These are phyloP conservation scores for Zygnema circumcarinatum DNA, from an alignment of 139 green algal genomes.

Conservation along the genomic window DNA sequence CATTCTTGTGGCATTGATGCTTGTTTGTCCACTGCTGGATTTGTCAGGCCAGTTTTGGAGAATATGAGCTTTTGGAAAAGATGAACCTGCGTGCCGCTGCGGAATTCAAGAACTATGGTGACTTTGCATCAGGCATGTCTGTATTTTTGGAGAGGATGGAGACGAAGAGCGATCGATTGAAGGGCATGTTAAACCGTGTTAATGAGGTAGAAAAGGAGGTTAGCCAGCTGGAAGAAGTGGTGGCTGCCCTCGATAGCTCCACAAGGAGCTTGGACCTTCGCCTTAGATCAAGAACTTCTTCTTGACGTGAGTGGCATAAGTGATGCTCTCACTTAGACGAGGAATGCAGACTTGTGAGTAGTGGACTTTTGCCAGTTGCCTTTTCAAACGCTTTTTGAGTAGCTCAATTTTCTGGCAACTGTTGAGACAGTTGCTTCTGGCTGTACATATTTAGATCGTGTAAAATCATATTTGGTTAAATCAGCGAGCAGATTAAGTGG, in stretches of 20 bases:
- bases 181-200: constrained; percentile 18
- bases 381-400: no score
- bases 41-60: background rate
- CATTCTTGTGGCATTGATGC: background rate
- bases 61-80: constrained; percentile 42
- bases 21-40: background rate
- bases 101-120: constrained; percentile 36
- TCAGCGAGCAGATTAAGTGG: no score
- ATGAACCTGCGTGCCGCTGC: constrained; percentile 40
- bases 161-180: constrained; percentile 21
- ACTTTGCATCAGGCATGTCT: constrained; percentile 34
- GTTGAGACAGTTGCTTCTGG: no score
- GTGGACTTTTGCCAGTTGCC: no score
- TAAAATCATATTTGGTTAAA: no score
- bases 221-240: constrained; percentile 40
- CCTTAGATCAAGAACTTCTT: no score
- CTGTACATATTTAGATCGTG: no score
- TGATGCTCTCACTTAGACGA: no score
- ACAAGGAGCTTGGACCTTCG: constrained; percentile 26
- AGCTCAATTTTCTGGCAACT: no score
- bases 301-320: no score
- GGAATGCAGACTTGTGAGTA: no score
- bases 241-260: constrained; percentile 23
- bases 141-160: constrained; percentile 32
- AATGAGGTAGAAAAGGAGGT: constrained; percentile 30